Base-by-base conservation (phyloP, 2,329 filamentous ascomycete genomes). In the Colletotrichum salicis region DNA sequence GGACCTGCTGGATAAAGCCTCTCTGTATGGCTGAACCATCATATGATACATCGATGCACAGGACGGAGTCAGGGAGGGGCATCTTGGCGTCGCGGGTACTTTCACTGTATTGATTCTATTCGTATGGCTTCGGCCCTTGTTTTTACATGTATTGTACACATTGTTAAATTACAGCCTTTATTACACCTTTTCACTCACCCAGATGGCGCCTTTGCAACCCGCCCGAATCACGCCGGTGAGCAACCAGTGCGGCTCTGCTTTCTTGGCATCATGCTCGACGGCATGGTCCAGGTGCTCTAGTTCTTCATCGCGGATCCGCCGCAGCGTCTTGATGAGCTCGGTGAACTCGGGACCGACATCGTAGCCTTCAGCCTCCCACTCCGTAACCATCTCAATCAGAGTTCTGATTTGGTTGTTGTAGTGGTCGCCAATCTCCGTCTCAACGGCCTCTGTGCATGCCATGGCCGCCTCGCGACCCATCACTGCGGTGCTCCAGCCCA, bases 371-470 rank as follows among this genome's bases (percentile, higher is more conserved):
- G 85, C 86, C 82, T 96, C 90, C 86, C 95, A 94, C 75, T 92
- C 88, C 8, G 89, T 86, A 69, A 94, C 89, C 92, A 97, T 98
- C 73, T 93, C 91, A 51, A 98, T 82, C 76, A 99, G 84, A 64
- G 90, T 88, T 31, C 94, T 86, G 54, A 99, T 94, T 84, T 99
- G 96, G 74, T 91, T 91, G 80, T 98, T 98, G 81, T 99, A 99
- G 83, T 99, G 96, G 33, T 91, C 91, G 2, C 96, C 96, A 74
- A 99, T 99, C 85, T 98, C 96, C 7, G 96, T 99, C 86, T 99
- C 96, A 1, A 99, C 96, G 1, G 96, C 96, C 83, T 99, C 96
- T 0, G 96, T 98, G 80, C 96, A 99, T 13, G 96, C 96, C 96
- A 99, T 99, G 45, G 96, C 96, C 2, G 96, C 95, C 83, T 98